Conservation (phyloP, 257 asterid genomes). For the Nicotiana obtusifolia region DNA sequence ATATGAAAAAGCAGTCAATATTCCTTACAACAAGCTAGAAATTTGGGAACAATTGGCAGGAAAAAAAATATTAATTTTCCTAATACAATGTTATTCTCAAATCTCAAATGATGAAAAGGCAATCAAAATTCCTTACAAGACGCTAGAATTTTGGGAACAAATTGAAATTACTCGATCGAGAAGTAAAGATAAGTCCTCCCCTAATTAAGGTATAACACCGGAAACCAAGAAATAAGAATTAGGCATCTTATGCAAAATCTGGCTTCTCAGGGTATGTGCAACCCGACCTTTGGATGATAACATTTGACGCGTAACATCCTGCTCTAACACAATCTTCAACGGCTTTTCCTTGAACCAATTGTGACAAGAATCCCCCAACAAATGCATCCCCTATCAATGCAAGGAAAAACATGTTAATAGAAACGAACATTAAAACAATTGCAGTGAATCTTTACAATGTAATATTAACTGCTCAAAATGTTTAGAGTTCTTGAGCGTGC, state of each 20-base stretch:
- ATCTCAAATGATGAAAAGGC: background rate
- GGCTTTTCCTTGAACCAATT: constrained; percentile 58
- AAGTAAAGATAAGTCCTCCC: background rate
- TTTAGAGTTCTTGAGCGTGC: background rate
- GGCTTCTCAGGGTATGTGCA: constrained; percentile 91
- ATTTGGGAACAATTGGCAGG: no score
- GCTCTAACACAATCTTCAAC: constrained; percentile 68
- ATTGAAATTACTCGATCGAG: no score
- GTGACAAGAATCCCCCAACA: constrained; percentile 82
- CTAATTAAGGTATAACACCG: background rate
- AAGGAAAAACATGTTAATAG: background rate
- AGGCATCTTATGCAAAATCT: constrained; percentile 36
- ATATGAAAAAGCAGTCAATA: no score
- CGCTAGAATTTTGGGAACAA: no score
- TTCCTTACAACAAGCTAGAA: no score
- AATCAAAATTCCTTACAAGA: constrained; percentile 5
- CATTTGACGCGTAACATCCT: constrained; percentile 75
- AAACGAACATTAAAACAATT: background rate
- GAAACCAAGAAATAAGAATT: constrained; percentile 7
- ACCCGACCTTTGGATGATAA: constrained; percentile 79
- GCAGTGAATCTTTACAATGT: background rate
- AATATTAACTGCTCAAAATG: background rate
- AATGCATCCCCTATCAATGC: constrained; percentile 60
- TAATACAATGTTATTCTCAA: background rate
- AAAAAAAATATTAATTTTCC: background rate